phyloP scores from a whole-genome alignment of 169 alveolate species.

The Plasmodium malariae region DNA sequence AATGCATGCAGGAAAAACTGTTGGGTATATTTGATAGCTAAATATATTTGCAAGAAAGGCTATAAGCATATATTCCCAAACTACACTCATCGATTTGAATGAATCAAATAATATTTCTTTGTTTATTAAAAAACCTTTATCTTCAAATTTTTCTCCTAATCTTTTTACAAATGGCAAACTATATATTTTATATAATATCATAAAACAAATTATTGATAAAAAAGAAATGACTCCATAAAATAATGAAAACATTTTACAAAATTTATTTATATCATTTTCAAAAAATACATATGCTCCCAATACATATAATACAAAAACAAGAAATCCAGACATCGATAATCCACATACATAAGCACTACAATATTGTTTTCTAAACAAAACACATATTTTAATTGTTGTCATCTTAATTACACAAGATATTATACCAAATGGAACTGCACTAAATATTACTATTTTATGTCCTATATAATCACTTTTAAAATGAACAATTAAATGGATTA shows the following conservation, averaged over 20 bases:
- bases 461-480: slow-evolving; percentile 32
- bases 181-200: slow-evolving; percentile 7
- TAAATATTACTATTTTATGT: slow-evolving; percentile 25
- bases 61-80: slow-evolving; percentile 19
- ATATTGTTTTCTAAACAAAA: slow-evolving; percentile 16
- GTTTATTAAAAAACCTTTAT: slow-evolving; percentile 26
- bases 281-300: slow-evolving; percentile 45
- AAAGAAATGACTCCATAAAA: not conserved
- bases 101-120: not conserved
- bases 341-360: slow-evolving; percentile 56
- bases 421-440: slow-evolving; percentile 21
- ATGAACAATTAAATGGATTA: slow-evolving; percentile 6
- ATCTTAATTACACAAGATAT: slow-evolving; percentile 27
- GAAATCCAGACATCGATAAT: slow-evolving; percentile 35
- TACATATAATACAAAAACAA: slow-evolving; percentile 27
- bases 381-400: slow-evolving; percentile 44
- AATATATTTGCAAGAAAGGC: slow-evolving; percentile 22
- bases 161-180: slow-evolving; percentile 7
- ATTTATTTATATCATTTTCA: slow-evolving; percentile 19
- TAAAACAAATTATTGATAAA: slow-evolving; percentile 15
- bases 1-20: slow-evolving; percentile 20
- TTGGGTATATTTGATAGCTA: slow-evolving; percentile 36
- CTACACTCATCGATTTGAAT: not conserved
- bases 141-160: slow-evolving; percentile 18
- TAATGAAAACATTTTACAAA: slow-evolving; percentile 30